A percentile compares a stretch with the other conserved stretches of the same genome.
These are phyloP conservation scores for Chaetomium sp. DNA, from an alignment of 2,329 filamentous ascomycete genomes.

Conservation along the genomic window DNA sequence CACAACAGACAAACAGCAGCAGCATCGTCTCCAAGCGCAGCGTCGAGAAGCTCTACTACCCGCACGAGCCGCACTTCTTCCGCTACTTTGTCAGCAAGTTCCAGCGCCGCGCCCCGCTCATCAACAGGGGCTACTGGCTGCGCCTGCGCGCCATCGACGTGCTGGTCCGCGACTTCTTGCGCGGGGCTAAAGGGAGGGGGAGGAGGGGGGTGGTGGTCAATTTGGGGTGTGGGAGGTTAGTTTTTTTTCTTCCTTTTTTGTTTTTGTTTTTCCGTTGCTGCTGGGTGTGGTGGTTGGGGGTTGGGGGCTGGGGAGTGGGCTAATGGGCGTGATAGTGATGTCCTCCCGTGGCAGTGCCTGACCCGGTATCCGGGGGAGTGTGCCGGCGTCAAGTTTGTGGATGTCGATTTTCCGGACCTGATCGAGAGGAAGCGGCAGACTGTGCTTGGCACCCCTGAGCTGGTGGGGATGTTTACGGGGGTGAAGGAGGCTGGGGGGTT, in stretches of 20 bases:
- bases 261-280: no score
- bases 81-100: conserved; percentile 85
- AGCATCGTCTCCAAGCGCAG: conserved; percentile 91
- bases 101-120: conserved; percentile 79
- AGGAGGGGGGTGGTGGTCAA: conserved; percentile 77
- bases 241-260: conserved; percentile 31
- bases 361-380: conserved; percentile 64
- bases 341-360: conserved; percentile 82
- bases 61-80: conserved; percentile 78
- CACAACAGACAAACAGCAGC: conserved; percentile 75
- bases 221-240: conserved; percentile 87
- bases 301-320: not conserved
- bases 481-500: conserved; percentile 32
- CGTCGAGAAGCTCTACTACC: conserved; percentile 85
- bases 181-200: conserved; percentile 40
- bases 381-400: conserved; percentile 67
- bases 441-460: conserved; percentile 63
- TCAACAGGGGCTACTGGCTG: conserved; percentile 88
- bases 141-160: conserved; percentile 81
- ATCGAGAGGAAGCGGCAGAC: conserved; percentile 72
- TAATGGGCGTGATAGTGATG: conserved; percentile 63
- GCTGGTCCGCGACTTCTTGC: conserved; percentile 72
- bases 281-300: not conserved
- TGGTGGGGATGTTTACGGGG: conserved; percentile 55
- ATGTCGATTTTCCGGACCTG: conserved; percentile 82